These are phyloP conservation scores for Austroboletus eburneus DNA, from an alignment of 768 basidiomycete species.

Conservation along the genomic window DNA sequence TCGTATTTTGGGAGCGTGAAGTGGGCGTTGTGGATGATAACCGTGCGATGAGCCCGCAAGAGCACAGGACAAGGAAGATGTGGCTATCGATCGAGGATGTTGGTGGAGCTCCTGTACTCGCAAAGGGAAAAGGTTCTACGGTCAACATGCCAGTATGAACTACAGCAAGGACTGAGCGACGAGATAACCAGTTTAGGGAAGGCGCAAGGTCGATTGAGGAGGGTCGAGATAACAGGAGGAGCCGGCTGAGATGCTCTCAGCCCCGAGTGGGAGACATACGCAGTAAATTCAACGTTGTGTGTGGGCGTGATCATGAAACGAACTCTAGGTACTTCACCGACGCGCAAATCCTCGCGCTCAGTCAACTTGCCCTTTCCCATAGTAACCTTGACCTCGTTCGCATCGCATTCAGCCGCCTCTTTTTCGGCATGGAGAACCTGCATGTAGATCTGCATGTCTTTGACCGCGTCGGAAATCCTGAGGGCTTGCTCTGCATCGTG, in stretches of 20 bases:
- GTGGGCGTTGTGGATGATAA: constrained; percentile 32
- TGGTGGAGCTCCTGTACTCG: too few relatives aligned
- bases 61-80: constrained; percentile 60
- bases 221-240: constrained; percentile 65
- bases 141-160: too few relatives aligned
- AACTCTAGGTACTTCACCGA: constrained; percentile 28
- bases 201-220: constrained; percentile 84
- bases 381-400: constrained; percentile 43
- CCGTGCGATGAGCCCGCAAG: constrained; percentile 62
- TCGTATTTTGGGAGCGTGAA: constrained; percentile 35
- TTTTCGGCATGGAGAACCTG: constrained; percentile 68
- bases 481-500: constrained; percentile 73
- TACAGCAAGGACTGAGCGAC: too few relatives aligned
- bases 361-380: constrained; percentile 73
- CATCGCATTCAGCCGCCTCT: constrained; percentile 53
- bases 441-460: constrained; percentile 81
- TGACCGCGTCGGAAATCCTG: constrained; percentile 78
- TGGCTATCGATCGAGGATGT: constrained; percentile 42
- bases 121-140: too few relatives aligned
- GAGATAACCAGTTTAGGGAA: too few relatives aligned
- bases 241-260: constrained; percentile 53
- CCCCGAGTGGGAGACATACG: constrained; percentile 74
- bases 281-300: constrained; percentile 76
- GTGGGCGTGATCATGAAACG: constrained; percentile 63
- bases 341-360: constrained; percentile 34